These are phyloP conservation scores for Blepharisma japonicum DNA, from an alignment of 73 alveolate species.

Conservation along the genomic window DNA sequence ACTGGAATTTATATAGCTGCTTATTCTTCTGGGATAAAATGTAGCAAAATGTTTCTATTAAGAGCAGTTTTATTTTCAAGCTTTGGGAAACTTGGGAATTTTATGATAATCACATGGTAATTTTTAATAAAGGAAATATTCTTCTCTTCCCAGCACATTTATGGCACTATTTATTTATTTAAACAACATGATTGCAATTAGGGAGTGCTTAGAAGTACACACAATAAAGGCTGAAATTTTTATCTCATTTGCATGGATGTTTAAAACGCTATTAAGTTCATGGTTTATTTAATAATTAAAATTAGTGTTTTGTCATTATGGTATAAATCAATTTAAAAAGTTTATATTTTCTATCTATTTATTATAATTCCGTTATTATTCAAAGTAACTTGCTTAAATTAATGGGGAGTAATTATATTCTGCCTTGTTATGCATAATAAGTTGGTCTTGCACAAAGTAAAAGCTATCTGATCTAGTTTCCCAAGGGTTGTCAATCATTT, in stretches of 20 bases:
- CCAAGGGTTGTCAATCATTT: conserved; percentile 88
- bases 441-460: conserved; percentile 91
- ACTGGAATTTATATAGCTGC: neutral
- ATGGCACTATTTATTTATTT: conserved; percentile 4
- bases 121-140: neutral
- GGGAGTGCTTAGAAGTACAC: neutral
- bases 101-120: conserved; percentile 20
- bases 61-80: conserved; percentile 18
- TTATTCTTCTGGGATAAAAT: neutral
- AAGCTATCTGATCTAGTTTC: conserved; percentile 93
- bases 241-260: neutral
- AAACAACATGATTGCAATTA: conserved; percentile 7
- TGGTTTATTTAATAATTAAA: too few relatives aligned
- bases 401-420: conserved; percentile 81
- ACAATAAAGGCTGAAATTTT: neutral
- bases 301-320: too few relatives aligned
- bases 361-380: too few relatives aligned
- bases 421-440: conserved; percentile 95
- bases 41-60: neutral
- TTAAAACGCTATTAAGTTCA: neutral
- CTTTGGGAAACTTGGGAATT: conserved; percentile 26
- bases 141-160: neutral
- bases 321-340: too few relatives aligned
- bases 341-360: too few relatives aligned
- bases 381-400: conserved; percentile 28